Conservation (phyloP, 768 basidiomycete genomes). For the Trametes cinnabarina region DNA sequence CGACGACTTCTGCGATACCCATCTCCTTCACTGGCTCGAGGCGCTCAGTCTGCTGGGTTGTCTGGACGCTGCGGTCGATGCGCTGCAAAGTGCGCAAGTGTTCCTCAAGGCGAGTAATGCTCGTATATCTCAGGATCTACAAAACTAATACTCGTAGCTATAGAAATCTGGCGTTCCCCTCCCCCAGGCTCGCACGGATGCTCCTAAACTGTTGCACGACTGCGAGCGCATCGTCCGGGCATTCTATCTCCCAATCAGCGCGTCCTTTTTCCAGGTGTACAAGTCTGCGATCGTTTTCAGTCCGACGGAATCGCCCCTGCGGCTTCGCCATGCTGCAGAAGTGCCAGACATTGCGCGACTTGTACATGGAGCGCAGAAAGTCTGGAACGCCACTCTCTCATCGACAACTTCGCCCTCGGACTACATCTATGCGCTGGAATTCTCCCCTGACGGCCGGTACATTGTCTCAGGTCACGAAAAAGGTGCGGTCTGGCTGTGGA, state of each 20-base stretch:
- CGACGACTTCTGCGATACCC: conserved; percentile 10
- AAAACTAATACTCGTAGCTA: too few relatives aligned
- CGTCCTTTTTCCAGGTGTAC: conserved; percentile 18
- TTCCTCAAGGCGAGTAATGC: background rate
- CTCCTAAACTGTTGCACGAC: conserved; percentile 14
- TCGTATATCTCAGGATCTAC: too few relatives aligned
- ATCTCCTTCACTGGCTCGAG: conserved; percentile 27
- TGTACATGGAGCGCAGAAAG: background rate
- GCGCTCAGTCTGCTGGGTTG: conserved; percentile 4
- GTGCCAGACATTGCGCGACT: background rate
- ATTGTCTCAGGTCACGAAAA: background rate
- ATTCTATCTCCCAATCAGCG: conserved; percentile 17
- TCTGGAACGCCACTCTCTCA: background rate
- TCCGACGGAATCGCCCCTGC: background rate
- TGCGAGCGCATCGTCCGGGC: conserved; percentile 7
- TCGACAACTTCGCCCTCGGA: background rate
- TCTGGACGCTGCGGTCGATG: background rate
- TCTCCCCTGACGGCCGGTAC: background rate
- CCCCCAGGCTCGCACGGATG: too few relatives aligned
- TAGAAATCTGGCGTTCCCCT: too few relatives aligned
- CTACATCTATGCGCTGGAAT: background rate
- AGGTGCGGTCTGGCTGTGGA: conserved; percentile 3
- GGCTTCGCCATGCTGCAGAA: background rate
- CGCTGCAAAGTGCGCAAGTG: background rate
- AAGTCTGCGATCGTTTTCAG: background rate